Conservation (phyloP, 2,329 filamentous ascomycete species). For the Ophiostoma sp. region DNA sequence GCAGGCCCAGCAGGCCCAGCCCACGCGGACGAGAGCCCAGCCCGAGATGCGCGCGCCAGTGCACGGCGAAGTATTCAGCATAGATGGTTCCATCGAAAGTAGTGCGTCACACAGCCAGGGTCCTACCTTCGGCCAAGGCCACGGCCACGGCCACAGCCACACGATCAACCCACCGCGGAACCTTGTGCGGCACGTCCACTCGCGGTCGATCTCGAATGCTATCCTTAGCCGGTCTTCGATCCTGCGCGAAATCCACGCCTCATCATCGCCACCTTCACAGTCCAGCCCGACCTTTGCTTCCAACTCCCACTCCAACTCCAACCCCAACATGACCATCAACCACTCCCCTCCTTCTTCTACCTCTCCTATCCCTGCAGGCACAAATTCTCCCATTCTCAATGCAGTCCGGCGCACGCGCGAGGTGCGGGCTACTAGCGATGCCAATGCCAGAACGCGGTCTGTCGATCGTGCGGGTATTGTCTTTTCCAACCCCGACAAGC, state of each 20-base stretch:
- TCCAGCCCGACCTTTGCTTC: not conserved
- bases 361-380: not conserved
- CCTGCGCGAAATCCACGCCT: constrained; percentile 34
- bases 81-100: constrained; percentile 26
- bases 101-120: not conserved
- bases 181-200: constrained; percentile 40
- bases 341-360: not conserved
- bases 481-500: constrained; percentile 58
- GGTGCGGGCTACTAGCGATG: constrained; percentile 38
- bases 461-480: constrained; percentile 53
- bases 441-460: constrained; percentile 53
- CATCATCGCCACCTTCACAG: constrained; percentile 33
- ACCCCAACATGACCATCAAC: not conserved
- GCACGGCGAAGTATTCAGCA: constrained; percentile 34
- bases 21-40: constrained; percentile 11
- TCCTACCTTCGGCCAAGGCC: not conserved
- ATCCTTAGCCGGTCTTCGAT: constrained; percentile 41
- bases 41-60: constrained; percentile 21
- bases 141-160: constrained; percentile 8
- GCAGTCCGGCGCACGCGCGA: constrained; percentile 42
- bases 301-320: not conserved
- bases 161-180: constrained; percentile 17
- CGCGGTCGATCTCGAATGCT: constrained; percentile 42
- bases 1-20: not conserved
- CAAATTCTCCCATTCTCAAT: constrained; percentile 37